These are phyloP conservation scores for Mucor saturninus DNA, from an alignment of 371 early-diverging fungal genomes.

Conservation along the genomic window DNA sequence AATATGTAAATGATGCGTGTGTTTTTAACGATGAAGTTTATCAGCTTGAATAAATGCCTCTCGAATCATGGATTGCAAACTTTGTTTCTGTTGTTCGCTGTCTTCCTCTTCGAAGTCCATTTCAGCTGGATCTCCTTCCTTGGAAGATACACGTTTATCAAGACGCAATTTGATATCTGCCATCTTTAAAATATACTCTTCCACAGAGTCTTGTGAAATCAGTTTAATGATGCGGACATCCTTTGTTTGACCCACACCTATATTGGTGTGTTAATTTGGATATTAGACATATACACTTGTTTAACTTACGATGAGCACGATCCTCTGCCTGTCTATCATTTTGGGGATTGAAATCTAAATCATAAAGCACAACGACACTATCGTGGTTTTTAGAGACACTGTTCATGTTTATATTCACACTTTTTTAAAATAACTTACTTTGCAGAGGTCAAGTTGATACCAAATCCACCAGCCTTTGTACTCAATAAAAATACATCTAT, in stretches of 20 bases:
- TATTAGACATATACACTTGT: background rate
- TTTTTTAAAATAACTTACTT: constrained; percentile 50
- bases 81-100: constrained; percentile 10
- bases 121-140: constrained; percentile 4
- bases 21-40: constrained; percentile 1
- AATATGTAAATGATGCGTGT: background rate
- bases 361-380: constrained; percentile 86
- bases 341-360: constrained; percentile 95
- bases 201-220: constrained; percentile 75
- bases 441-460: constrained; percentile 91
- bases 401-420: background rate
- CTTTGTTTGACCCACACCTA: constrained; percentile 88
- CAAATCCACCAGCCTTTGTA: constrained; percentile 92
- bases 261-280: background rate
- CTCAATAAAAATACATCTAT: constrained; percentile 85
- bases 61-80: constrained; percentile 19
- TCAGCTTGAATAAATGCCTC: constrained; percentile 17
- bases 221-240: constrained; percentile 83
- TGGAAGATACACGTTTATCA: constrained; percentile 50
- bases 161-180: constrained; percentile 77
- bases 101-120: constrained; percentile 14
- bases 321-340: constrained; percentile 96
- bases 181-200: constrained; percentile 71
- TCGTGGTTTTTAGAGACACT: too few species aligned
- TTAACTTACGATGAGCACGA: constrained; percentile 76